Base-by-base conservation (phyloP, 805 yeast genomes). In the Teunomyces pallodes region DNA sequence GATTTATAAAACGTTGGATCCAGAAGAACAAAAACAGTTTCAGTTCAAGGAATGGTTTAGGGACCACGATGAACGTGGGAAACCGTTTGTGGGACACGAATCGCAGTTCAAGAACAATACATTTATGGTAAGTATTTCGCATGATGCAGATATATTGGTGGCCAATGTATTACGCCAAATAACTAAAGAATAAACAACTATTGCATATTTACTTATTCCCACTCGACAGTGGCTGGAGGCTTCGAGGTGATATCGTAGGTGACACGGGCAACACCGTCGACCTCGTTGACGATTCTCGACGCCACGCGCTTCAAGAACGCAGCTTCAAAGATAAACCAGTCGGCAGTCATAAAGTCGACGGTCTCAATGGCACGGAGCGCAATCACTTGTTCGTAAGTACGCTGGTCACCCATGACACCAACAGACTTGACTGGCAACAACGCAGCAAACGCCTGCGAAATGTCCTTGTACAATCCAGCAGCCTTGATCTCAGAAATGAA, bases 151-250 rank as follows among this genome's bases (percentile, higher is more conserved):
- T 30, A 61, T 74, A 12, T 66, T 87, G 5, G 66, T 79, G 29
- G 82, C 90, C 5, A 75, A 76, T 9, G 87, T 84, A 1, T 51
- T 81, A 48, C 64, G 85, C 46, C 77, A 67, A 46, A 45, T 9
- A 20, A 40, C 12, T 12, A 46, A 10, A 30, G 29, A 27, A 46
- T 27, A 36, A 13, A 29, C n/a, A 27, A 16, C 7, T 35, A 35
- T 3, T 16, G 14, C 12, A 27, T 31, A 43, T 27, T 39, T 32
- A 48, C 49, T 62, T 85, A 92, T 76, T 94, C 99, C 99, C 98
- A 94, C 72, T 94, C 99, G 59, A 94, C 99, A 52, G 99, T 94
- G 52, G 99, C 99, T 53, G 99, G 99, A 49, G 99, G 99, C 77
- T 94, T 94, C 52, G 97, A 90, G 52, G 99, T 94, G 69, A 94